Evolutionary conservation across 176 grass and related monocot species (phyloP), one percentile per base, ranked within the genome.

Genomic region (Cocos nucifera): DNA sequence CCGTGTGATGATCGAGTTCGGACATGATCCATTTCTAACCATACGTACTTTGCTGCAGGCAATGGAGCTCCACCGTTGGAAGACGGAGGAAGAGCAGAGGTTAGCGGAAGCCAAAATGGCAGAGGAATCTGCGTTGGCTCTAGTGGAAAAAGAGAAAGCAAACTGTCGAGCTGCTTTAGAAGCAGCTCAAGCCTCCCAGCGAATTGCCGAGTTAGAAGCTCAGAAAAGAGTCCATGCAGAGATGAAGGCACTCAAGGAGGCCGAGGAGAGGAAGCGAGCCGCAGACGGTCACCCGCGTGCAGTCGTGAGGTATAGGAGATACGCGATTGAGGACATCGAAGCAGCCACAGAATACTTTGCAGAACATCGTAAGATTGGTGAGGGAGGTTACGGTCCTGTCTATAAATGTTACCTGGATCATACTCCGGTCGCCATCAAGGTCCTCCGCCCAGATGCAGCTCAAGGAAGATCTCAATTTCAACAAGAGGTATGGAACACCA

Each of bases 381-480:
- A 97, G 79, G 92, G 92, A 53, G 87, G 92, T 18, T 97, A 97
- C 59, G 92, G 92, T 10, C 92, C 92, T 0, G 92, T 97, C 4
- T 97, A 73, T 75, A 88, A 85, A 69, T 86, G 84, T 19, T 70
- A 77, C 64, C 82, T 97, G 1, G 92, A 91, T 70, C 92, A 97
- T 76, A 97, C 92, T 0, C 64, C 63, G 0, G 92, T 97, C 0
- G 92, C 92, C 65, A 90, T 97, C 65, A 97, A 97, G 77, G 86
- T 88, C 54, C 82, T 97, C 26, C 87, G 87, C 0, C 92, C 92
- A 0, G 92, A 91, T 74, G 87, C 92, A 10, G 81, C 84, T 49
- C 92, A 97, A 67, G 84, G 92, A 3, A 64, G 79, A 66, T 80
- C 87, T 7, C 92, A 97, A 75, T 97, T 97, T 77, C 84, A 97